Conservation (phyloP, 495 filamentous ascomycete species). For the Daldinia childiae region DNA sequence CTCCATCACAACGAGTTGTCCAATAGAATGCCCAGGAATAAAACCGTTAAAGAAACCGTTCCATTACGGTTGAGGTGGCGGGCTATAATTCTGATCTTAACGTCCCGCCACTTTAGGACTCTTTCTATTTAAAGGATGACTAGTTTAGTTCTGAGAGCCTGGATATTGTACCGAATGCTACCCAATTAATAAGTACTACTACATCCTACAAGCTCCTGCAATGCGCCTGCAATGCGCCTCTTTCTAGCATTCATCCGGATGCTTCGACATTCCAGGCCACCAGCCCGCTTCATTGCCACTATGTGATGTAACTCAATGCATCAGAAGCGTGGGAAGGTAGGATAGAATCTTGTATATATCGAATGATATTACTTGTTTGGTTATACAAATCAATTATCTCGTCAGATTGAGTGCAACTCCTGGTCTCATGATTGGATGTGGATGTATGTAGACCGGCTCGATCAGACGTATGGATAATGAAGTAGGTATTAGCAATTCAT, state of each 20-base stretch:
- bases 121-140: neutral
- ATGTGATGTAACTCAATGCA: neutral
- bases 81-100: neutral
- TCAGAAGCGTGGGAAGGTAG: neutral
- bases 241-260: neutral
- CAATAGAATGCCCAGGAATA: neutral
- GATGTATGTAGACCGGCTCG: neutral
- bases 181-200: neutral
- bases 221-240: too few species aligned
- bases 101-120: neutral
- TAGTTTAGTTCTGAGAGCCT: neutral
- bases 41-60: neutral
- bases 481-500: neutral
- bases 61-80: neutral
- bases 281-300: neutral
- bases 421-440: neutral
- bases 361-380: neutral
- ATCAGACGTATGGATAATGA: neutral
- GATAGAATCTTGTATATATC: neutral
- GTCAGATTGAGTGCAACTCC: neutral
- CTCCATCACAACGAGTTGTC: neutral
- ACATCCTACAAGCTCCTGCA: neutral
- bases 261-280: neutral
- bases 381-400: neutral
- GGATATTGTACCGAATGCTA: neutral